A percentile compares a stretch with the other conserved stretches of the same genome.
Conservation (phyloP, 2,329 filamentous ascomycete species). For the Monosporascus sp. region DNA sequence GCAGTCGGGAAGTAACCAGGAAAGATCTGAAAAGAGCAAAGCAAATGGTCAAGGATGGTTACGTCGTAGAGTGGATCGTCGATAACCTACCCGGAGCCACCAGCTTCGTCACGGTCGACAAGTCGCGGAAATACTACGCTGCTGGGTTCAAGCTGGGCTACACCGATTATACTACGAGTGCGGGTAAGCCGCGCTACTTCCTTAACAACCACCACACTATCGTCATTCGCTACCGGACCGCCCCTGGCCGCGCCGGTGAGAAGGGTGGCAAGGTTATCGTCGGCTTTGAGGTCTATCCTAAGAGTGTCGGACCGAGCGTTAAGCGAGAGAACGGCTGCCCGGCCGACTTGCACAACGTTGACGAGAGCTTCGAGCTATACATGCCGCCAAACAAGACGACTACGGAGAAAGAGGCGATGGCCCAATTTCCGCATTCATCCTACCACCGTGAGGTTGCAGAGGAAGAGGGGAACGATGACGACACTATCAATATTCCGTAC, state of each 20-base stretch:
- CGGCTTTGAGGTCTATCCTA: conserved; percentile 85
- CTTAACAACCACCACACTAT: conserved; percentile 87
- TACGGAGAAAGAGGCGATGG: conserved; percentile 21
- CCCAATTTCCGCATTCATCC: conserved; percentile 52
- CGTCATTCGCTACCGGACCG: conserved; percentile 71
- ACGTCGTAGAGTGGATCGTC: conserved; percentile 90
- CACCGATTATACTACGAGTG: conserved; percentile 56
- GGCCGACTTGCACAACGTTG: conserved; percentile 55
- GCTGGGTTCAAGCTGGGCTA: conserved; percentile 86
- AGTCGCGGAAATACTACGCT: conserved; percentile 80
- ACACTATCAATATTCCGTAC: conserved; percentile 70
- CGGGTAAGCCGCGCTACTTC: conserved; percentile 61
- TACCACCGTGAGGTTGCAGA: conserved; percentile 50
- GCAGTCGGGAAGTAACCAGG: conserved; percentile 60
- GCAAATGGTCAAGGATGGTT: conserved; percentile 70
- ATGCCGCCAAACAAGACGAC: conserved; percentile 59
- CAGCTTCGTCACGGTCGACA: conserved; percentile 81
- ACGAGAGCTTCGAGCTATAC: conserved; percentile 63
- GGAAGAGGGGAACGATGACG: conserved; percentile 56
- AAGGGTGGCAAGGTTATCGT: conserved; percentile 75
- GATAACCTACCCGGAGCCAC: conserved; percentile 88
- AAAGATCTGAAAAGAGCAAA: conserved; percentile 62
- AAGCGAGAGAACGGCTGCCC: conserved; percentile 66
- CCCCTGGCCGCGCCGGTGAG: conserved; percentile 62
- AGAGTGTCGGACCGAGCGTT: conserved; percentile 63